Evolutionary conservation across 1,139 yeast species (phyloP).

Genomic region (Pichia sp.): DNA sequence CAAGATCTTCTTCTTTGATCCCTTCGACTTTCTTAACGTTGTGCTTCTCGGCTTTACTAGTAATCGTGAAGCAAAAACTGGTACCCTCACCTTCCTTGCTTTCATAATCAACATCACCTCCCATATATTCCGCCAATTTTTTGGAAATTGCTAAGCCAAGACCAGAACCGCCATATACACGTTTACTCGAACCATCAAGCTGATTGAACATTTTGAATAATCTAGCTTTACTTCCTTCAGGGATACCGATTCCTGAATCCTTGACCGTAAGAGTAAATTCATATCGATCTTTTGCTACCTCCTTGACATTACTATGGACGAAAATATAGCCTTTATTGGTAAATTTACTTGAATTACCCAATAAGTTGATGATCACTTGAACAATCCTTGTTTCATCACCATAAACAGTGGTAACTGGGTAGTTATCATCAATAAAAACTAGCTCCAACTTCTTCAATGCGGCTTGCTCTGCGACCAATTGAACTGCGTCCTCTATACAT

Average conservation of each 20-base stretch:
- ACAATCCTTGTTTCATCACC: constrained; percentile 53
- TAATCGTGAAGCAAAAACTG: constrained; percentile 42
- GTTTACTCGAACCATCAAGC: constrained; percentile 55
- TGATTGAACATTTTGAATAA: constrained; percentile 59
- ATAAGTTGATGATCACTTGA: constrained; percentile 50
- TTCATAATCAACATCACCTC: constrained; percentile 49
- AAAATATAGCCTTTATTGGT: constrained; percentile 46
- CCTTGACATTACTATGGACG: constrained; percentile 38
- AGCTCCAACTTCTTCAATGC: constrained; percentile 44
- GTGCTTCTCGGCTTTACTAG: constrained; percentile 28
- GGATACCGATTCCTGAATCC: constrained; percentile 64
- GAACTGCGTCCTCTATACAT: constrained; percentile 50
- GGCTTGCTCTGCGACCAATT: constrained; percentile 51
- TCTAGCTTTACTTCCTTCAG: constrained; percentile 39
- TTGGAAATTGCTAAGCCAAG: constrained; percentile 57
- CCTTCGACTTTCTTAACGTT: constrained; percentile 7
- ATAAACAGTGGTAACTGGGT: constrained; percentile 39
- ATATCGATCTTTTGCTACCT: constrained; percentile 36
- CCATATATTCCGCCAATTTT: constrained; percentile 55
- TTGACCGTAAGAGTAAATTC: constrained; percentile 42
- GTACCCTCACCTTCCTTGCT: constrained; percentile 51
- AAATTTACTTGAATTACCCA: constrained; percentile 57
- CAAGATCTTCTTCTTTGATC: not conserved
- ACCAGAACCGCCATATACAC: constrained; percentile 59
- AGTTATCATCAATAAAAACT: constrained; percentile 44